phyloP scores from a whole-genome alignment of 192 early-diverging fungal genomes.

The Rhizoclosmatium sp. region DNA sequence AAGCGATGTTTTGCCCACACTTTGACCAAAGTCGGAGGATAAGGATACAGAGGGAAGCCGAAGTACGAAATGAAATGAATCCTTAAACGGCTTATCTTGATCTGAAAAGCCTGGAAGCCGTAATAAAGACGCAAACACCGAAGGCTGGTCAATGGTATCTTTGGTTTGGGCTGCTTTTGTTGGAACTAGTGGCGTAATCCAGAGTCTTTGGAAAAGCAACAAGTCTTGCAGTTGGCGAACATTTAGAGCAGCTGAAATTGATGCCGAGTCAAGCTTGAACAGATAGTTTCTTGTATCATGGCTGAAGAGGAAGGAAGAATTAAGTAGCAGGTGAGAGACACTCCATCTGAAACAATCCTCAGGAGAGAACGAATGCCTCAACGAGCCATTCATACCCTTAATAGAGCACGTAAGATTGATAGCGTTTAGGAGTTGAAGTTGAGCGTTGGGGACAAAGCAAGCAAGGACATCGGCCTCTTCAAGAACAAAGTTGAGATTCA shows the following conservation, averaged over 20 bases:
- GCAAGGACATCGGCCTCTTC: constrained; percentile 73
- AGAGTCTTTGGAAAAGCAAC: constrained; percentile 71
- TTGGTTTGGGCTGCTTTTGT: constrained; percentile 31
- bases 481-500: constrained; percentile 70
- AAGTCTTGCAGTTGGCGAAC: constrained; percentile 78
- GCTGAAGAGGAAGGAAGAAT: constrained; percentile 63
- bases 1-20: constrained; percentile 37
- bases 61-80: constrained; percentile 36
- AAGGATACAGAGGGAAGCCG: constrained; percentile 55
- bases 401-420: constrained; percentile 17
- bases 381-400: constrained; percentile 46
- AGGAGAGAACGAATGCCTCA: constrained; percentile 80
- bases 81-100: constrained; percentile 39
- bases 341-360: constrained; percentile 71
- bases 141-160: neutral
- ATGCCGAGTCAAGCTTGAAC: constrained; percentile 65
- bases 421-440: constrained; percentile 9
- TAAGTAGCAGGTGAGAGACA: constrained; percentile 69
- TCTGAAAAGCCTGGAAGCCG: constrained; percentile 17
- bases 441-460: constrained; percentile 42
- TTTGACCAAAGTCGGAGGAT: constrained; percentile 50
- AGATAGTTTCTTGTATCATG: constrained; percentile 54
- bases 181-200: constrained; percentile 60
- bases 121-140: constrained; percentile 8
- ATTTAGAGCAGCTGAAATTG: constrained; percentile 64